phyloP scores from a whole-genome alignment of 176 grass and related monocot species.

The Pontederia paniculata region DNA sequence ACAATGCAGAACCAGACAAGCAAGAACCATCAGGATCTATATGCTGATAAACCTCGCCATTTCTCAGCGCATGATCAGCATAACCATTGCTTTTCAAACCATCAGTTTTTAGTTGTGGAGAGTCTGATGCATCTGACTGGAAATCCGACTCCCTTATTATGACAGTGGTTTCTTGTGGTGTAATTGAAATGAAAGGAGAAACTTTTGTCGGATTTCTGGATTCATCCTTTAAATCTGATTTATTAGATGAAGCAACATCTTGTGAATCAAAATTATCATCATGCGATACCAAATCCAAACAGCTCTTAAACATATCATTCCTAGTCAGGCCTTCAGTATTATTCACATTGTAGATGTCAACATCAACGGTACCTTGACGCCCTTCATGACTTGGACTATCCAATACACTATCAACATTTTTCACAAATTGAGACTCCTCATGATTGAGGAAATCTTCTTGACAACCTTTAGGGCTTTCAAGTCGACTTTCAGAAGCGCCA shows the following conservation, averaged over 20 bases:
- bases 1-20: slow-evolving; percentile 14
- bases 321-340: slow-evolving; percentile 33
- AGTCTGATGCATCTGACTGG: slow-evolving; percentile 24
- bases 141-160: slow-evolving; percentile 18
- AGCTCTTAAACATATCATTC: slow-evolving; percentile 72
- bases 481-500: slow-evolving; percentile 24
- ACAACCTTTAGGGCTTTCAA: slow-evolving; percentile 13
- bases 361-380: too few relatives aligned
- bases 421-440: background rate
- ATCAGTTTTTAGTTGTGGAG: slow-evolving; percentile 22
- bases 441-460: slow-evolving; percentile 15
- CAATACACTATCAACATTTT: background rate
- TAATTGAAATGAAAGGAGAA: slow-evolving; percentile 26
- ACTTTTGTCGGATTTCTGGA: slow-evolving; percentile 14
- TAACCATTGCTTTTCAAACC: slow-evolving; percentile 16
- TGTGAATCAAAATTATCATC: slow-evolving; percentile 38
- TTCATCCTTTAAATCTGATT: slow-evolving; percentile 1
- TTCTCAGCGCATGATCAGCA: slow-evolving; percentile 12
- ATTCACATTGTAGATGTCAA: background rate
- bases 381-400: too few relatives aligned
- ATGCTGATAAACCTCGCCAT: background rate
- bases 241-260: slow-evolving; percentile 33
- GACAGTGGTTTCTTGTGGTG: slow-evolving; percentile 25
- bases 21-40: background rate
- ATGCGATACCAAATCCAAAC: slow-evolving; percentile 63